phyloP scores from a whole-genome alignment of 2,329 filamentous ascomycete genomes.

The Ceratocystis lukuohia region DNA sequence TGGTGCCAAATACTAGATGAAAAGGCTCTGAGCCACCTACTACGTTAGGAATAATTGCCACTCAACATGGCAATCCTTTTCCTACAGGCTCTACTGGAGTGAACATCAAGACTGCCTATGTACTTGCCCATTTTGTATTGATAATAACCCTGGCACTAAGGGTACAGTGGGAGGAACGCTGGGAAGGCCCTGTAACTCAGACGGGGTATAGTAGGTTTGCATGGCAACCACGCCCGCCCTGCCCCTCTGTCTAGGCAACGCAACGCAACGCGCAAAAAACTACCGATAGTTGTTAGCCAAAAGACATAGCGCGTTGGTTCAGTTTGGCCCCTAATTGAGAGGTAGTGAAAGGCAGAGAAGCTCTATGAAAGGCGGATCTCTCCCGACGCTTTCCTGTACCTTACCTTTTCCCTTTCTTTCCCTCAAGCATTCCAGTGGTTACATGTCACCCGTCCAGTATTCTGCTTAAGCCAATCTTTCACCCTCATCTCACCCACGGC shows the following conservation, averaged over 20 bases:
- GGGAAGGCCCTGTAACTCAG: neutral
- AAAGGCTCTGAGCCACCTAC: no score
- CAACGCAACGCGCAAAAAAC: slow-evolving; percentile 1
- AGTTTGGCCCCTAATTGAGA: neutral
- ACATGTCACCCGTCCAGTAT: neutral
- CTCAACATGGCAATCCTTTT: no score
- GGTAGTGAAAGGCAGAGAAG: neutral
- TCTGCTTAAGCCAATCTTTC: no score
- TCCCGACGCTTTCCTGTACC: neutral
- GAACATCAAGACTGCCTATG: no score
- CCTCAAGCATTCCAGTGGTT: neutral
- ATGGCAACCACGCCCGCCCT: neutral
- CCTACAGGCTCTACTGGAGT: no score
- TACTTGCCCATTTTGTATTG: no score
- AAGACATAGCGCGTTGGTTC: neutral
- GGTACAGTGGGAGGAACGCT: neutral
- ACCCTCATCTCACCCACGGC: neutral
- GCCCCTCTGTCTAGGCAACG: neutral
- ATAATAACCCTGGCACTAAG: neutral
- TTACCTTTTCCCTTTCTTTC: neutral
- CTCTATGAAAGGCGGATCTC: neutral
- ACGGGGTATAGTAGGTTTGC: neutral
- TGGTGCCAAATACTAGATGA: no score
- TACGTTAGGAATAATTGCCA: no score
- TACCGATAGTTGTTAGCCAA: neutral